These are phyloP conservation scores for Penicillium oxalicum DNA, from an alignment of 2,329 filamentous ascomycete species.

Conservation along the genomic window DNA sequence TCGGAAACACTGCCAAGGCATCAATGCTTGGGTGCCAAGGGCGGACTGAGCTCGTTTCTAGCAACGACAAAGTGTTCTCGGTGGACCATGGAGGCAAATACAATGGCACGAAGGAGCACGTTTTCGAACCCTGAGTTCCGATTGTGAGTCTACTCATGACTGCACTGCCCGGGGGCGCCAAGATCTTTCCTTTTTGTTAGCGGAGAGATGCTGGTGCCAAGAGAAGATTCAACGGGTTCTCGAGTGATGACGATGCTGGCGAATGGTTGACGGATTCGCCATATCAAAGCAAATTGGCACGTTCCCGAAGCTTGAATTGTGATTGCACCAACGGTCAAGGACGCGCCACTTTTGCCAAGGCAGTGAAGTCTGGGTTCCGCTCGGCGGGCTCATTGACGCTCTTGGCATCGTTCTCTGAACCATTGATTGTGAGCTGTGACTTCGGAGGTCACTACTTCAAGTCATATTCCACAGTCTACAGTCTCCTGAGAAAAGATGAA, in stretches of 20 bases:
- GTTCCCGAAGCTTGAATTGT: background rate
- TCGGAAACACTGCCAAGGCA: background rate
- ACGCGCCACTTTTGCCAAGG: constrained; percentile 3
- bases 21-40: constrained; percentile 8
- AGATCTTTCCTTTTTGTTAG: too few species aligned
- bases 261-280: too few species aligned
- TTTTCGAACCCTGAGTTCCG: too few species aligned
- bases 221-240: too few species aligned
- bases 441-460: too few species aligned
- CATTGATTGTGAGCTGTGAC: too few species aligned
- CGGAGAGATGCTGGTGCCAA: too few species aligned
- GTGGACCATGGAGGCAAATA: background rate
- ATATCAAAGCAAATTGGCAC: background rate
- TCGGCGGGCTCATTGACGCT: background rate
- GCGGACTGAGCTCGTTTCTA: constrained; percentile 3
- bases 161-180: background rate
- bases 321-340: constrained; percentile 6
- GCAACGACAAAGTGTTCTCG: background rate
- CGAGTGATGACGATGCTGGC: too few species aligned
- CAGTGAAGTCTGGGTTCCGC: constrained; percentile 5
- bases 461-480: too few species aligned
- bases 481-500: too few species aligned
- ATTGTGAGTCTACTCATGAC: background rate
- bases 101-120: too few species aligned
- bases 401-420: too few species aligned